phyloP scores from a whole-genome alignment of 1,139 yeast genomes.

The Yamadazyma dushanensis region DNA sequence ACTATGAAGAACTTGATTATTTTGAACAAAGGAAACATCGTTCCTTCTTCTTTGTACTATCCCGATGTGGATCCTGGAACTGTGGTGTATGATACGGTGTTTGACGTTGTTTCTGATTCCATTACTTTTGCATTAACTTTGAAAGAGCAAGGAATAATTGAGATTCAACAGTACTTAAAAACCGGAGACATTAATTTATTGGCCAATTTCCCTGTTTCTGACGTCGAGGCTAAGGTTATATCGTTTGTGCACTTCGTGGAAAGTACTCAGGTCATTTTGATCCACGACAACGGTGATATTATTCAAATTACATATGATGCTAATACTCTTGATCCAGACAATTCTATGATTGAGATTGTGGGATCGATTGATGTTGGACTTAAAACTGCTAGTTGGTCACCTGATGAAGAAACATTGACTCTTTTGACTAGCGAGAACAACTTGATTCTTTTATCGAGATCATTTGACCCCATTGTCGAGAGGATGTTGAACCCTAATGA shows the following conservation, averaged over 20 bases:
- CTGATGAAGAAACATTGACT: constrained; percentile 84
- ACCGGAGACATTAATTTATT: constrained; percentile 53
- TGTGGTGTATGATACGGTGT: constrained; percentile 73
- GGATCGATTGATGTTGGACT: constrained; percentile 84
- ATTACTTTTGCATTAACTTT: constrained; percentile 69
- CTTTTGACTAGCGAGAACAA: constrained; percentile 65
- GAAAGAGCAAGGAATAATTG: constrained; percentile 54
- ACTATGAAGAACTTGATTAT: constrained; percentile 59
- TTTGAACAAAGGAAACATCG: constrained; percentile 55
- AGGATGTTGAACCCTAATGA: constrained; percentile 59
- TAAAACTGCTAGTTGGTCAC: constrained; percentile 80
- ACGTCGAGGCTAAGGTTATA: constrained; percentile 26
- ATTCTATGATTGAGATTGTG: constrained; percentile 66
- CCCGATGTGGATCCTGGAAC: constrained; percentile 64
- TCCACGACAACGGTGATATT: constrained; percentile 69
- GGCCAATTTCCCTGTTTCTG: constrained; percentile 53
- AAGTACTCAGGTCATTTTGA: constrained; percentile 57
- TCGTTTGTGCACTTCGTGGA: constrained; percentile 70
- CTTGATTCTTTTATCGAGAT: constrained; percentile 67
- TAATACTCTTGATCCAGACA: constrained; percentile 47
- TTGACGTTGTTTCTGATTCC: constrained; percentile 75
- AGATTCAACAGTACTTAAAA: constrained; percentile 55
- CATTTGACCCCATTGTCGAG: constrained; percentile 80
- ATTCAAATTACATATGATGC: constrained; percentile 63
- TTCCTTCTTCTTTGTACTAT: constrained; percentile 48